Base-by-base conservation (phyloP, 148 eudicot genomes). In the Fagopyrum esculentum region DNA sequence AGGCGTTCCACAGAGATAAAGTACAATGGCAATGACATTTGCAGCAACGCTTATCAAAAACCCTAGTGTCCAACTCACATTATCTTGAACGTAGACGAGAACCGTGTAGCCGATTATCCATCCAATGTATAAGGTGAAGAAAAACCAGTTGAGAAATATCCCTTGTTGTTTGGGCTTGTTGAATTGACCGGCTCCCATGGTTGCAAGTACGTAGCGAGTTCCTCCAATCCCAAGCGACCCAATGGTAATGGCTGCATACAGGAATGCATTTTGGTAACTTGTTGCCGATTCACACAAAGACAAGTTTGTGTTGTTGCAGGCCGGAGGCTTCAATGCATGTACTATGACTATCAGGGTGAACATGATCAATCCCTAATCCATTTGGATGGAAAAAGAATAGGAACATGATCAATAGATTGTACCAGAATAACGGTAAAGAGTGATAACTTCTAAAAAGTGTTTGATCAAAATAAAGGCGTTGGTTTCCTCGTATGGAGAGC, bases 131-230 rank as follows among this genome's bases (percentile, higher is more conserved):
- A 78, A 44, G 16, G 73, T 17, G 73, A 71, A 75, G 3, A 79
- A 59, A 74, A 79, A 81, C 87, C 90, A 85, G 68, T 83, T 83
- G 82, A 87, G 81, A 75, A 81, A 83, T 16, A 56, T 76, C 5
- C 78, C 78, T 56, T 81, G 84, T 26, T 83, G 81, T 1, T 81
- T 80, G 64, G 83, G 49, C 48, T 81, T 75, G 1, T 79, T 72
- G 7, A 87, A 70, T 73, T 87, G 90, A 56, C 85, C 80, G 0
- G 87, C 87, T 7, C 90, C 90, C 84, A 84, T 82, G 17, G 87
- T 81, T 35, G 75, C 84, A 3, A 82, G 73, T 22, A 84, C 73
- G 76, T 73, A 81, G 0, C 90, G 84, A 0, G 85, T 79, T 6
- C 90, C 90, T 1, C 86, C 90, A 0, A 79, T 40, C 1, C 90